Conservation (phyloP, 1,284 basidiomycete genomes). For the Puccinia novopanici region DNA sequence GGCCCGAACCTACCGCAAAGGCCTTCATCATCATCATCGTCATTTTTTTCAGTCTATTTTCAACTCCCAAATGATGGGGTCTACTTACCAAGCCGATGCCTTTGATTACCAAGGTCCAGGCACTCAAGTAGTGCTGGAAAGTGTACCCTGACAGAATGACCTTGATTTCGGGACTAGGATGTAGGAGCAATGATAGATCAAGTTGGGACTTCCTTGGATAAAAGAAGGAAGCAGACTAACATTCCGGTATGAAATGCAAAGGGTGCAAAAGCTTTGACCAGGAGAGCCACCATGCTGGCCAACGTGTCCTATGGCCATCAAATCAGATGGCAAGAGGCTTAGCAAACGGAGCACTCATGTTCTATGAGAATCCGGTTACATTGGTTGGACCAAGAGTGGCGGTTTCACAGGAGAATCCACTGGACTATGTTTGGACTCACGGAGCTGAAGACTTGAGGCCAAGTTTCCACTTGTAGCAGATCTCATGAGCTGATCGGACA, state of each 20-base stretch:
- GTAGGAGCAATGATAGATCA: background rate
- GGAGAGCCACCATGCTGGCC: constrained; percentile 68
- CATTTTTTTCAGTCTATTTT: background rate
- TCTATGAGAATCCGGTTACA: background rate
- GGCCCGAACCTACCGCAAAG: constrained; percentile 52
- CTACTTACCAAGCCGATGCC: constrained; percentile 40
- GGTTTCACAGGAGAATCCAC: constrained; percentile 62
- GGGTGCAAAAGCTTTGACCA: constrained; percentile 70
- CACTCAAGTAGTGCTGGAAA: constrained; percentile 70
- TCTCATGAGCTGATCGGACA: constrained; percentile 66
- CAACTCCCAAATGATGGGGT: background rate
- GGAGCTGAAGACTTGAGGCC: constrained; percentile 40
- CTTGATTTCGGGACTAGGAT: constrained; percentile 70
- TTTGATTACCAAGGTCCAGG: constrained; percentile 66
- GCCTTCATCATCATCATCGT: constrained; percentile 51
- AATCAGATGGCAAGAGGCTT: background rate
- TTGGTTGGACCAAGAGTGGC: background rate
- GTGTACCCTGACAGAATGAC: constrained; percentile 74
- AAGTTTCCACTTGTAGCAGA: constrained; percentile 73
- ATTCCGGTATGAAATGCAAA: constrained; percentile 78
- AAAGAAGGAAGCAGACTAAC: constrained; percentile 58
- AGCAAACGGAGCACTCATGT: background rate
- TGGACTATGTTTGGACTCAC: constrained; percentile 60
- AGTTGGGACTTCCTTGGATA: background rate
- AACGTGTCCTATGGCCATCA: constrained; percentile 64